These are phyloP conservation scores for Physcomitrellopsis africana DNA, from an alignment of 225 moss, liverwort and hornwort species.

Conservation along the genomic window DNA sequence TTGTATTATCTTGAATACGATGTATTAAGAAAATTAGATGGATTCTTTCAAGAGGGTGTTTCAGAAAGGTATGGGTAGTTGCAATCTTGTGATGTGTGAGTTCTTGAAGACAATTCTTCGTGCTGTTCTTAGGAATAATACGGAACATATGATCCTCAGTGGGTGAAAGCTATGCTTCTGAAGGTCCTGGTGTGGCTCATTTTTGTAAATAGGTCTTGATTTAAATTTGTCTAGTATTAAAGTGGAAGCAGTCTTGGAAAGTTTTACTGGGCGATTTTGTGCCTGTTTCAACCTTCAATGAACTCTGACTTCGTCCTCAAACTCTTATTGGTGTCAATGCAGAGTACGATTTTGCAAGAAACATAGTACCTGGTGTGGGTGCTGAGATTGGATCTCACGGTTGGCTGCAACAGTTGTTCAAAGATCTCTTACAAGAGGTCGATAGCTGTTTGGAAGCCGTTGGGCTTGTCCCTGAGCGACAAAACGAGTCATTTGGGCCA, in stretches of 20 bases:
- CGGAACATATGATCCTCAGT: neutral
- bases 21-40: neutral
- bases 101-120: slow-evolving; percentile 1
- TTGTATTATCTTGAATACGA: slow-evolving; percentile 24
- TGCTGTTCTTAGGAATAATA: slow-evolving; percentile 1
- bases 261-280: neutral
- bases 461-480: slow-evolving; percentile 48
- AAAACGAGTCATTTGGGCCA: slow-evolving; percentile 44
- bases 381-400: slow-evolving; percentile 89
- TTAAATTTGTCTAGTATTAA: neutral
- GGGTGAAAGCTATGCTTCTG: slow-evolving; percentile 14
- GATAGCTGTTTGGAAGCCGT: slow-evolving; percentile 73
- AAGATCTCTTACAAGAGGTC: slow-evolving; percentile 72
- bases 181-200: slow-evolving; percentile 6
- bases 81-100: slow-evolving; percentile 5
- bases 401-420: slow-evolving; percentile 82
- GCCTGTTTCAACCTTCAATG: neutral
- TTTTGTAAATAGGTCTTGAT: slow-evolving; percentile 8
- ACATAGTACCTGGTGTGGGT: slow-evolving; percentile 52
- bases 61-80: neutral
- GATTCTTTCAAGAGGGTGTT: neutral
- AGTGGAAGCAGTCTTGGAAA: neutral
- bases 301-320: slow-evolving; percentile 1
- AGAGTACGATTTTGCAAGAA: slow-evolving; percentile 47
- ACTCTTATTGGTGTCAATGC: slow-evolving; percentile 28